A percentile compares a stretch with the other conserved stretches of the same genome.
Evolutionary conservation across 805 yeast species (phyloP).

Genomic region (Hanseniaspora valbyensis): DNA sequence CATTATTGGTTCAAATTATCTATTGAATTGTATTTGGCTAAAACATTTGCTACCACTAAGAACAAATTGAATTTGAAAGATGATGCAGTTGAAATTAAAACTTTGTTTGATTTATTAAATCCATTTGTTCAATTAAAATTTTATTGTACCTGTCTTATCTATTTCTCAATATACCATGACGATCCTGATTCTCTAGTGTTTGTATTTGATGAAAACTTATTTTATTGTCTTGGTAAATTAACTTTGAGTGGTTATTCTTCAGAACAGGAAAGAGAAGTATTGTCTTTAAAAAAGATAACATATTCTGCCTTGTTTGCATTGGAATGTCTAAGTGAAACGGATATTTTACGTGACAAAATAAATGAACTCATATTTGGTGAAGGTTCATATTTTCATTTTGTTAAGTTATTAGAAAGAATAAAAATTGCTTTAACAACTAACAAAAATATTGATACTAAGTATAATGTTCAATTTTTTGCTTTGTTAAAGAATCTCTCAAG

Average conservation of each 20-base stretch:
- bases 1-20: conserved; percentile 56
- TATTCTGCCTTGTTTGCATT: conserved; percentile 54
- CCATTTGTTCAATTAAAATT: conserved; percentile 56
- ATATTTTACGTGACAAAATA: too few relatives aligned
- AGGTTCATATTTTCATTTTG: conserved; percentile 71
- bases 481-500: conserved; percentile 53
- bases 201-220: conserved; percentile 59
- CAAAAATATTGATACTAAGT: conserved; percentile 37
- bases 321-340: conserved; percentile 57
- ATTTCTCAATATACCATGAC: conserved; percentile 45
- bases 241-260: conserved; percentile 40
- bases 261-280: conserved; percentile 31
- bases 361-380: conserved; percentile 77
- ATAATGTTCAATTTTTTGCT: conserved; percentile 41
- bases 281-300: conserved; percentile 43
- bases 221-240: conserved; percentile 59
- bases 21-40: conserved; percentile 51
- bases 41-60: conserved; percentile 24
- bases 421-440: conserved; percentile 36
- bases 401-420: conserved; percentile 59
- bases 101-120: conserved; percentile 44
- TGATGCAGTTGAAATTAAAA: conserved; percentile 46
- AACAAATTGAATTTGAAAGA: conserved; percentile 28
- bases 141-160: conserved; percentile 52
- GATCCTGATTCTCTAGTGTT: conserved; percentile 54